Base-by-base conservation (phyloP, 2,329 filamentous ascomycete genomes). In the Penicillium sclerotiorum region DNA sequence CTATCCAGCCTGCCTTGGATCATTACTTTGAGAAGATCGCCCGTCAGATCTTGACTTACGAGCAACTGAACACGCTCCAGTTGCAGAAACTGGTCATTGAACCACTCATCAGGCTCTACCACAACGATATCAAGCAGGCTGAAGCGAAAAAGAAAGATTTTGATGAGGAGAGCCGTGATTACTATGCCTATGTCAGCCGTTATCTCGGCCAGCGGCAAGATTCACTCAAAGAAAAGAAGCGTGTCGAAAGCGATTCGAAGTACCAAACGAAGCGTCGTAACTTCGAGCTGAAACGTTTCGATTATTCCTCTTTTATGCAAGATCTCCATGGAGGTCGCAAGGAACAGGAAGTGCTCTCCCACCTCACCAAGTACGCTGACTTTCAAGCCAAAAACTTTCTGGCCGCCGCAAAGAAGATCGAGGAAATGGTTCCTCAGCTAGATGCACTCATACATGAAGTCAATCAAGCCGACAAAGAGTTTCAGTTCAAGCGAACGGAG, bases 241-340 rank as follows among this genome's bases (percentile, higher is more conserved):
- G 94, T 55, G 89, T 84, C 33, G 91, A 96, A 62, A 96, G 91
- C 61, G 94, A 99, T 70, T 88, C 89, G 25, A 99, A 99, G 67
- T 99, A 97, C 67, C 93, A 97, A 69, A 85, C 82, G 38, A 97
- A 97, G 76, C 84, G 92, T 58, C 86, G 90, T 37, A 96, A 91
- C 60, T 99, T 99, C 64, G 94, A 99, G 75, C 80, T 99, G 49
- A 96, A 95, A 75, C 87, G 95, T 8, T 99, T 99, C 64, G 95
- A 99, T 71, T 99, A 99, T 70, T 97, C 93, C 3, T 96, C 90
- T 12, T 99, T 97, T 67, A 95, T 99, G 89, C 93, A 97, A 65
- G 94, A 99, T 75, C 80, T 99, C n/a, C 94, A 97, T 56, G 94
- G 94, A 23, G 94, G 94, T n/a, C 87, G 94, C 55, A 99, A 97